A percentile compares a stretch with the other conserved stretches of the same genome.
Conservation (phyloP, 2,329 filamentous ascomycete species). For the Nemania bipapillata region DNA sequence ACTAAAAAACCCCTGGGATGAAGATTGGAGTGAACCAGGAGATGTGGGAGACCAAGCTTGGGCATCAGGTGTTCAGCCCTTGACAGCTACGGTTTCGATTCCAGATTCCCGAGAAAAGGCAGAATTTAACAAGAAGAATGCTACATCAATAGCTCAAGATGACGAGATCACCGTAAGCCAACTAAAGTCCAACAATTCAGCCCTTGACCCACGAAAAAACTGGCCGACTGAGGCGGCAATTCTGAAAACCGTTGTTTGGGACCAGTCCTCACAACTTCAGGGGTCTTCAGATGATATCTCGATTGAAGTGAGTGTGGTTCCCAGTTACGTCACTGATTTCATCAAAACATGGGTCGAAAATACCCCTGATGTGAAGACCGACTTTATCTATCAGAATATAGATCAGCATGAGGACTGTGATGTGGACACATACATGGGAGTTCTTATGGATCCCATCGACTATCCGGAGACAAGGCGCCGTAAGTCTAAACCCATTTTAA, state of each 20-base stretch:
- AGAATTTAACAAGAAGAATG: not conserved
- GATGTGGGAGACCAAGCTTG: not conserved
- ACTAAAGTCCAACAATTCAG: not conserved
- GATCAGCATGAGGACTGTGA: conserved; percentile 51
- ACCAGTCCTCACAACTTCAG: not conserved
- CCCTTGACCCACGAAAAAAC: conserved; percentile 2
- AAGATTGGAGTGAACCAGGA: not conserved
- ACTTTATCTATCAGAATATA: conserved; percentile 51
- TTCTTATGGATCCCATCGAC: conserved; percentile 49
- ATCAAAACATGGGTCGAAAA: conserved; percentile 38
- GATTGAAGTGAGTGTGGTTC: not conserved
- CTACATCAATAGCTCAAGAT: not conserved
- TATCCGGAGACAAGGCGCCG: conserved; percentile 49
- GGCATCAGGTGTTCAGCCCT: not conserved
- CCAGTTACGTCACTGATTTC: conserved; percentile 22
- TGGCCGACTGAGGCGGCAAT: conserved; percentile 16
- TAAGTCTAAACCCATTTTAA: conserved; percentile 20
- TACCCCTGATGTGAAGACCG: conserved; percentile 27
- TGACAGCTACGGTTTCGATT: not conserved
- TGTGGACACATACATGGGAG: conserved; percentile 54
- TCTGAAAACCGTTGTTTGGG: conserved; percentile 10
- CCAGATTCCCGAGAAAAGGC: not conserved
- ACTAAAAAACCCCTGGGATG: not conserved
- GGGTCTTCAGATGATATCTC: conserved; percentile 7
- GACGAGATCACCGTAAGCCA: not conserved